phyloP scores from a whole-genome alignment of 371 early-diverging fungal genomes.

The Globomyces sp. region DNA sequence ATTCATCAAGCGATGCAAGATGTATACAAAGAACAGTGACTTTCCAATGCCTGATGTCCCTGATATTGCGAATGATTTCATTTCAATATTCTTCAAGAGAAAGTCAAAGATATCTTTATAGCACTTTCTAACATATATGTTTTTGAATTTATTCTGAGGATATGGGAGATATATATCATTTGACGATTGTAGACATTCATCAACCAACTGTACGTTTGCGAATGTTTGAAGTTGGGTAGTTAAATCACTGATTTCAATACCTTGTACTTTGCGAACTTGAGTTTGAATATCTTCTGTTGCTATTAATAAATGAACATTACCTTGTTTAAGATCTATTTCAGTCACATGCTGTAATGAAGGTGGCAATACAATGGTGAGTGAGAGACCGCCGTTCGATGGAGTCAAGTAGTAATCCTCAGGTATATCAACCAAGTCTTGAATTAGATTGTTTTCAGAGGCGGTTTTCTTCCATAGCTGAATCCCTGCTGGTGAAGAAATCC shows the following conservation, averaged over 20 bases:
- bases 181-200: slow-evolving; percentile 21
- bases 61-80: slow-evolving; percentile 32
- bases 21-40: slow-evolving; percentile 37
- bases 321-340: no score
- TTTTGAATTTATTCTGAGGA: slow-evolving; percentile 26
- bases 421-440: no score
- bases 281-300: not conserved
- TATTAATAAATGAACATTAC: not conserved
- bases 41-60: slow-evolving; percentile 38
- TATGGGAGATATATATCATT: slow-evolving; percentile 22
- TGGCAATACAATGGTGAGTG: no score
- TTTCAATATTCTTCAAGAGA: slow-evolving; percentile 16
- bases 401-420: no score
- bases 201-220: slow-evolving; percentile 10
- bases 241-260: not conserved
- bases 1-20: slow-evolving; percentile 33
- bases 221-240: slow-evolving; percentile 2
- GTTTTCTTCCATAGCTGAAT: no score
- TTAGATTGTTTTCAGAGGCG: no score
- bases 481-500: no score
- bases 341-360: no score
- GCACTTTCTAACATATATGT: slow-evolving; percentile 34
- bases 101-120: slow-evolving; percentile 34
- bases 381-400: no score
- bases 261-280: not conserved